A percentile compares a stretch with the other conserved stretches of the same genome.
phyloP scores from a whole-genome alignment of 345 rosid genomes.

The Salix arbutifolia region DNA sequence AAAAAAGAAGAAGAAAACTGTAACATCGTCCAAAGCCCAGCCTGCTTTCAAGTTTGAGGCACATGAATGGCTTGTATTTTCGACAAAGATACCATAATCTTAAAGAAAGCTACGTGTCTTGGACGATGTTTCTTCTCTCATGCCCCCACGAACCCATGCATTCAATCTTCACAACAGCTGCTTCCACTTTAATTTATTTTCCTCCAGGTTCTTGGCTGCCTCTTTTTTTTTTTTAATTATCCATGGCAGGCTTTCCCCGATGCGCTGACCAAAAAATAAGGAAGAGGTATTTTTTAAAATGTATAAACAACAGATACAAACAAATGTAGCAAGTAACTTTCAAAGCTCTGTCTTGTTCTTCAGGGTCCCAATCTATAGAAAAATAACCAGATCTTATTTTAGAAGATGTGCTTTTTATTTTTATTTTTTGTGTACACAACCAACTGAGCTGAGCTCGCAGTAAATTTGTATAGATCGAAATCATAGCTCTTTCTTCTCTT shows the following conservation, averaged over 20 bases:
- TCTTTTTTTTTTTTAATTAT: neutral
- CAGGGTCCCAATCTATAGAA: neutral
- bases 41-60: neutral
- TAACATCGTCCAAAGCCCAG: neutral
- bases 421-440: too few species aligned
- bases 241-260: neutral
- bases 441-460: conserved; percentile 1
- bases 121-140: conserved; percentile 24
- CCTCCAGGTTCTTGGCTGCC: conserved; percentile 11
- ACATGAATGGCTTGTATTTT: conserved; percentile 19
- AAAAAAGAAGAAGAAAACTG: neutral
- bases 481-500: neutral
- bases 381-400: neutral
- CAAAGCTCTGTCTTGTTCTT: conserved; percentile 18
- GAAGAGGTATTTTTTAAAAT: neutral
- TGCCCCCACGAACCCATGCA: conserved; percentile 15
- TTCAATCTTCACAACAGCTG: neutral
- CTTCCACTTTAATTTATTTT: neutral
- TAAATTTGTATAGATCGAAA: neutral
- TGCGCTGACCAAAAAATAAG: conserved; percentile 11
- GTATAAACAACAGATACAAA: conserved; percentile 5
- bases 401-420: neutral
- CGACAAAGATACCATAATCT: conserved; percentile 34
- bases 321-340: conserved; percentile 4
- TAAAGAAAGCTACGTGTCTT: conserved; percentile 38